Conservation (phyloP, 306 rosid genomes). For the Oxytropis ochrocephala region DNA sequence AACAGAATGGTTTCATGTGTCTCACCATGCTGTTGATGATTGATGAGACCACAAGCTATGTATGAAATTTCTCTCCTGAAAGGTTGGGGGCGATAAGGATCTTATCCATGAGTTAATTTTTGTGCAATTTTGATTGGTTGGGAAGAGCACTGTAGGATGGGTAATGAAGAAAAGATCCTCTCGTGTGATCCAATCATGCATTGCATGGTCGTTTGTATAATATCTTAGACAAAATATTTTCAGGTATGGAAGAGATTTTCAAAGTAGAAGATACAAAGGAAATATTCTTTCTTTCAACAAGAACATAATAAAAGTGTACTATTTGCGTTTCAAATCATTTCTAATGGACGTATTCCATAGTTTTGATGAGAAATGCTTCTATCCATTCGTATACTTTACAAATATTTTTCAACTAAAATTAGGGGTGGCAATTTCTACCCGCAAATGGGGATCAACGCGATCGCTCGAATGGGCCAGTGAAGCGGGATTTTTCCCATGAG, state of each 20-base stretch:
- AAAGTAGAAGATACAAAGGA: constrained; percentile 16
- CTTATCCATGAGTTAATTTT: constrained; percentile 28
- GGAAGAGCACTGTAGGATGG: not conserved
- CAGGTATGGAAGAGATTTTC: constrained; percentile 3
- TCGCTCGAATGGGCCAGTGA: too few species aligned
- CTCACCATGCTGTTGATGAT: not conserved
- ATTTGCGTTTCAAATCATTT: not conserved
- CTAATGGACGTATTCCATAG: constrained; percentile 12
- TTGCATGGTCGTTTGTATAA: not conserved
- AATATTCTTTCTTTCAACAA: constrained; percentile 1
- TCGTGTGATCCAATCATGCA: constrained; percentile 12
- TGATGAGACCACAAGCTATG: not conserved
- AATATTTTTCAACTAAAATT: not conserved
- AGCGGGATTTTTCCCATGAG: too few species aligned
- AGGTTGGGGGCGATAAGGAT: constrained; percentile 24
- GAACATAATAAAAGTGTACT: not conserved
- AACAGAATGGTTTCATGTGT: constrained; percentile 34
- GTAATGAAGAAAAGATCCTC: constrained; percentile 6
- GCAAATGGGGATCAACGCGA: too few species aligned
- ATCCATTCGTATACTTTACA: not conserved
- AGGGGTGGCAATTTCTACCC: too few species aligned
- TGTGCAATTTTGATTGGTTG: not conserved
- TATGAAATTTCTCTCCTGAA: not conserved
- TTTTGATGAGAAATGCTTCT: constrained; percentile 17
- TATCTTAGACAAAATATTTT: constrained; percentile 1